Percentiles rank a stretch among this genome's conserved stretches.
Conservation (phyloP, 1,284 basidiomycete genomes). For the Fomitopsis pinicola region DNA sequence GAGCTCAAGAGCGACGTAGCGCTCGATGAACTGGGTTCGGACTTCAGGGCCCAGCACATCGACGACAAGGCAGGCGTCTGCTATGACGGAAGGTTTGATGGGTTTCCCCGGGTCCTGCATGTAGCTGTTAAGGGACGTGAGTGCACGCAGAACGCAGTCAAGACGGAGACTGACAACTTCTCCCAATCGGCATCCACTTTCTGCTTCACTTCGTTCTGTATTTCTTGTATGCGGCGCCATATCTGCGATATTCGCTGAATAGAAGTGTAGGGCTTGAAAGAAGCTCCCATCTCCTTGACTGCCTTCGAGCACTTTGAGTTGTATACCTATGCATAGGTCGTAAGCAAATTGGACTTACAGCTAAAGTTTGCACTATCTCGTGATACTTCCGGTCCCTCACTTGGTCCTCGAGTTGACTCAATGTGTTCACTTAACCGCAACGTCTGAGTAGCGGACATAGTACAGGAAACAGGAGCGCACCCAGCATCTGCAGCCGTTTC, state of each 20-base stretch:
- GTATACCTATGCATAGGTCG: not conserved
- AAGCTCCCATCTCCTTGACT: constrained; percentile 79
- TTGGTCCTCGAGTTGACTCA: constrained; percentile 77
- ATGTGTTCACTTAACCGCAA: constrained; percentile 61
- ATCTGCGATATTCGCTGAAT: constrained; percentile 75
- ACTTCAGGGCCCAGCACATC: constrained; percentile 86
- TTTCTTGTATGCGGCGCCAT: constrained; percentile 74
- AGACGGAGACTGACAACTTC: constrained; percentile 61
- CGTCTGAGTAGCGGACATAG: not conserved
- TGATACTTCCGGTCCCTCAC: constrained; percentile 75
- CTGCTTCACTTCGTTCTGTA: constrained; percentile 72
- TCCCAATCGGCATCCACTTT: constrained; percentile 89
- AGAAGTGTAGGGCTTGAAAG: constrained; percentile 73
- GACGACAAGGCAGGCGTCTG: constrained; percentile 79
- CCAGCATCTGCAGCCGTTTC: constrained; percentile 91
- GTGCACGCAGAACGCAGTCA: not conserved
- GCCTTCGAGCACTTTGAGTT: constrained; percentile 43
- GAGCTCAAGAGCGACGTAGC: constrained; percentile 87
- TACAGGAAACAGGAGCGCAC: constrained; percentile 41
- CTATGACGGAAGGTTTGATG: constrained; percentile 58
- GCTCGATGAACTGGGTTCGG: constrained; percentile 77
- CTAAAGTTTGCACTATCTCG: constrained; percentile 80
- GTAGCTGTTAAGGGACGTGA: constrained; percentile 47
- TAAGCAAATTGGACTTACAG: constrained; percentile 41
- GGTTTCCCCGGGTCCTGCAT: constrained; percentile 72